Percentiles rank a stretch among this genome's conserved stretches.
phyloP scores from a whole-genome alignment of 169 alveolate species.

The Plasmodium vivax region DNA sequence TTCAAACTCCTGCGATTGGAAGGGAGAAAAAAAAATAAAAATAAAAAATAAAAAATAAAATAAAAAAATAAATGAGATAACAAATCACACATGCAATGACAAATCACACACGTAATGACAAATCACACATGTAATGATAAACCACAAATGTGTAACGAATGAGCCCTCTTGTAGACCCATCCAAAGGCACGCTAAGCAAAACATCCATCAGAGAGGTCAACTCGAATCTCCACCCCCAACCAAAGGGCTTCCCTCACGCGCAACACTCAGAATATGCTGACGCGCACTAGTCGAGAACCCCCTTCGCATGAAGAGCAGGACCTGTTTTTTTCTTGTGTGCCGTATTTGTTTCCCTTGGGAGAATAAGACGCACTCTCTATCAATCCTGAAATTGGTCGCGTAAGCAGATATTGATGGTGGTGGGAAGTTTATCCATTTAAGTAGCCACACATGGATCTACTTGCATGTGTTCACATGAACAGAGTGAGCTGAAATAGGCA shows the following conservation, averaged over 20 bases:
- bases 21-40: neutral
- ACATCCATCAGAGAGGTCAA: neutral
- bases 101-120: neutral
- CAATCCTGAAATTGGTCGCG: neutral
- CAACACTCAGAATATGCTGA: neutral
- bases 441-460: neutral
- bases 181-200: neutral
- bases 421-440: neutral
- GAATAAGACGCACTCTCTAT: conserved; percentile 18
- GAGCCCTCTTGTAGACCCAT: neutral
- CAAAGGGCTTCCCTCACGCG: neutral
- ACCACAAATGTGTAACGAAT: neutral
- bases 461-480: neutral
- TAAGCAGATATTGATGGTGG: neutral
- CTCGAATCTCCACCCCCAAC: neutral
- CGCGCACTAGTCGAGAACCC: neutral
- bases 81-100: neutral
- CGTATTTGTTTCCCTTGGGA: conserved; percentile 13
- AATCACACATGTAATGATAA: neutral
- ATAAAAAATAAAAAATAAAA: neutral
- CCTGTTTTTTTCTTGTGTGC: conserved; percentile 39
- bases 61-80: neutral
- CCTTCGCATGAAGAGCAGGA: neutral
- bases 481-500: neutral
- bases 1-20: conserved; percentile 52